Conservation (phyloP, 2,329 filamentous ascomycete genomes). For the Boeremia lycopersici region DNA sequence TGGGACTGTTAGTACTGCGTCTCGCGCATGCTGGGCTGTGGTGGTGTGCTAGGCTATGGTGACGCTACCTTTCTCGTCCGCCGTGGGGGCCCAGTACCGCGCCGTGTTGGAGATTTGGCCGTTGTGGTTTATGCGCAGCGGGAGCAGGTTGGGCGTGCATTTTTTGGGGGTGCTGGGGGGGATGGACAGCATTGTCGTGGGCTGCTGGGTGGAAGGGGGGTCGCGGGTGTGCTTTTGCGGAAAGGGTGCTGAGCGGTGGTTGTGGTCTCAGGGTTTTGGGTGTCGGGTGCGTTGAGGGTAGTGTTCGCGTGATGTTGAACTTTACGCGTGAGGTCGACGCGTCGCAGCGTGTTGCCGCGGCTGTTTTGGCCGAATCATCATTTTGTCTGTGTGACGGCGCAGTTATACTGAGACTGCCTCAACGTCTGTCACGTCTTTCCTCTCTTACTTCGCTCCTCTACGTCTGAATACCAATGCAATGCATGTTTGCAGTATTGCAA, state of each 20-base stretch:
- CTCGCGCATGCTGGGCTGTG: background rate
- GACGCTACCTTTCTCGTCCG: conserved; percentile 46
- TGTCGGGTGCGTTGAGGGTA: no score
- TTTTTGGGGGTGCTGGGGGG: conserved; percentile 43
- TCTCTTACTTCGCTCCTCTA: background rate
- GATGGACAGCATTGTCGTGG: conserved; percentile 53
- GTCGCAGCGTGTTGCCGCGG: conserved; percentile 19
- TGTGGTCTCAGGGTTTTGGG: no score
- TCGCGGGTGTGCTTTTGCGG: no score
- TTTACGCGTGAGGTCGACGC: conserved; percentile 10
- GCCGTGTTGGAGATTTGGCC: conserved; percentile 69
- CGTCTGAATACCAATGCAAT: background rate
- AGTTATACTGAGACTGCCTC: background rate
- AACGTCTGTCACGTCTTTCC: background rate
- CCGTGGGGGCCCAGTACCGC: conserved; percentile 72
- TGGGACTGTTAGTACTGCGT: background rate
- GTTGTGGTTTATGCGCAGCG: conserved; percentile 79
- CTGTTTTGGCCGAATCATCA: background rate
- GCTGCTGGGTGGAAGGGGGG: background rate
- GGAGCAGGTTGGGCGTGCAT: conserved; percentile 73
- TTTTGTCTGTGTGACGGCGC: conserved; percentile 7
- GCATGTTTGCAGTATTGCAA: background rate
- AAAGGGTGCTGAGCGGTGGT: no score
- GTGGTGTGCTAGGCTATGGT: background rate
- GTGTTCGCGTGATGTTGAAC: background rate